Conservation (phyloP, 2,329 filamentous ascomycete species). For the Sporothrix brunneoviolacea region DNA sequence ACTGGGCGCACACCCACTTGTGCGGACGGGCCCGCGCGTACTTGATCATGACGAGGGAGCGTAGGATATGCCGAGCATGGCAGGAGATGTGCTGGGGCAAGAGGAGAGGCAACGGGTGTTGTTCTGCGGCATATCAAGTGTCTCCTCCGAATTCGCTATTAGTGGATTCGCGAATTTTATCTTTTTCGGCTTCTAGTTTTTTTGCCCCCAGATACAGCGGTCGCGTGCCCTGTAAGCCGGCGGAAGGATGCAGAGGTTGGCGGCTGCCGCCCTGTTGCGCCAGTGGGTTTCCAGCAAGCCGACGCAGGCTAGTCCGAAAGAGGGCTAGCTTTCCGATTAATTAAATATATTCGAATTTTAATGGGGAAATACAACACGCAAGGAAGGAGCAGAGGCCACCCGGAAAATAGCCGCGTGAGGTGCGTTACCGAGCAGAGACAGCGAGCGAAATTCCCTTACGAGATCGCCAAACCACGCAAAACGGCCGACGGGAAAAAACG, state of each 20-base stretch:
- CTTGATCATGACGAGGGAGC: conserved; percentile 13
- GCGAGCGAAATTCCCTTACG: not conserved
- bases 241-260: too few species aligned
- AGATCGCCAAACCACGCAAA: conserved; percentile 10
- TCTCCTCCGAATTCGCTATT: too few species aligned
- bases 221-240: not conserved
- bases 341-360: conserved; percentile 8
- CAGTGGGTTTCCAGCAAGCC: not conserved
- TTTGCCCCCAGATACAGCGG: not conserved
- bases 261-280: too few species aligned
- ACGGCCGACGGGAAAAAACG: conserved; percentile 6
- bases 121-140: too few species aligned
- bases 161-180: too few species aligned
- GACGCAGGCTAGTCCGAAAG: too few species aligned
- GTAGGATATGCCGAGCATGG: too few species aligned
- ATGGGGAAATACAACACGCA: not conserved
- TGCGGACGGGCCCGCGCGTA: conserved; percentile 12
- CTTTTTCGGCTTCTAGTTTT: conserved; percentile 3
- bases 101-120: too few species aligned
- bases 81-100: too few species aligned
- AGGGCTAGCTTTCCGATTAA: too few species aligned
- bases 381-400: conserved; percentile 6
- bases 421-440: conserved; percentile 5
- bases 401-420: conserved; percentile 20
- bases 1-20: conserved; percentile 16